These are phyloP conservation scores for Penicillium goetzii DNA, from an alignment of 495 filamentous ascomycete genomes.

Conservation along the genomic window DNA sequence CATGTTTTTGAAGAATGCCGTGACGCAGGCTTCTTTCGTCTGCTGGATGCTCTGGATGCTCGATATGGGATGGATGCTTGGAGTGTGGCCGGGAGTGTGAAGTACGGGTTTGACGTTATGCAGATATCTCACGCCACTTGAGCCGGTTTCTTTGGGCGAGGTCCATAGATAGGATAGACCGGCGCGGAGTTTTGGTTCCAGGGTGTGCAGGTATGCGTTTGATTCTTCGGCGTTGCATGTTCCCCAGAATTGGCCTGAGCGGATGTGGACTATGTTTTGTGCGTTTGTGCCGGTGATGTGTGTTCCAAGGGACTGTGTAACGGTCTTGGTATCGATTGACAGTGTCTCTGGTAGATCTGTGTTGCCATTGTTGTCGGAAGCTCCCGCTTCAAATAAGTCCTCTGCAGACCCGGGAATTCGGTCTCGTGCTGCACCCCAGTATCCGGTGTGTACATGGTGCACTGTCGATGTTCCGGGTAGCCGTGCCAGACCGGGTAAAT, in stretches of 20 bases:
- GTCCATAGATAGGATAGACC: slow-evolving; percentile 26
- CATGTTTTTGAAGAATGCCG: slow-evolving; percentile 27
- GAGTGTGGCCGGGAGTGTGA: not conserved
- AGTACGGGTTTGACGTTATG: slow-evolving; percentile 3
- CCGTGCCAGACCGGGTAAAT: slow-evolving; percentile 24
- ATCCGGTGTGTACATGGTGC: slow-evolving; percentile 25
- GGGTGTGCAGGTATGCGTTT: slow-evolving; percentile 10
- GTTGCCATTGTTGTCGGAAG: too few species aligned
- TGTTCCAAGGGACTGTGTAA: not conserved
- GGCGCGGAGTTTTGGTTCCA: slow-evolving; percentile 21
- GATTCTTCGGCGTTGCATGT: slow-evolving; percentile 17
- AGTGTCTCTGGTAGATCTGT: not conserved
- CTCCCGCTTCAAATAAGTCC: slow-evolving; percentile 16
- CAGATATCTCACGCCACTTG: slow-evolving; percentile 23
- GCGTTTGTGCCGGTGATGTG: slow-evolving; percentile 20
- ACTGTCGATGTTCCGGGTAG: slow-evolving; percentile 11
- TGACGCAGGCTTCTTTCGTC: slow-evolving; percentile 26
- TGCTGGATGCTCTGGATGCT: not conserved
- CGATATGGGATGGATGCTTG: too few species aligned
- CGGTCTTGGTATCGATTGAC: not conserved
- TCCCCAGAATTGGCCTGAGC: slow-evolving; percentile 29
- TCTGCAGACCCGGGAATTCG: slow-evolving; percentile 24
- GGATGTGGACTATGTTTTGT: slow-evolving; percentile 28
- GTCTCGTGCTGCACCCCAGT: slow-evolving; percentile 35
- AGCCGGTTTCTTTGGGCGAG: slow-evolving; percentile 7